These are phyloP conservation scores for Lactarius quietus DNA, from an alignment of 768 basidiomycete species.

Conservation along the genomic window DNA sequence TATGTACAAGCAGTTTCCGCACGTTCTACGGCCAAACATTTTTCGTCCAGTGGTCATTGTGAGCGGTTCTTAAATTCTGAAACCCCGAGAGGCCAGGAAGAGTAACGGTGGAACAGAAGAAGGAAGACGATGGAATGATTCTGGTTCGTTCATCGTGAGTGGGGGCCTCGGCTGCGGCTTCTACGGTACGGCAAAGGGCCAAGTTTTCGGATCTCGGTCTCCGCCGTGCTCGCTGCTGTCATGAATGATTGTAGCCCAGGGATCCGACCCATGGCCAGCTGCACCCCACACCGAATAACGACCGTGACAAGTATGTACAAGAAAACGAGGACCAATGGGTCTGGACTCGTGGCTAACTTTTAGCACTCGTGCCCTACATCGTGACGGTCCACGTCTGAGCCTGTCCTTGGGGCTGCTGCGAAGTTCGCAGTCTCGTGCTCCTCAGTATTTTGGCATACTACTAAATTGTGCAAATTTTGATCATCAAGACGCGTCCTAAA, in stretches of 20 bases:
- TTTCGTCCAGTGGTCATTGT: not conserved
- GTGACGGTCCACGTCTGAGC: not conserved
- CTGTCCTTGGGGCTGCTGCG: not conserved
- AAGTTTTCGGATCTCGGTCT: conserved; percentile 11
- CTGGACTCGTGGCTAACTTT: not conserved
- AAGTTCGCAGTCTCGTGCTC: not conserved
- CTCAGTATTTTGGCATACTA: not conserved
- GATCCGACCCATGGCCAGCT: no score
- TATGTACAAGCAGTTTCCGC: conserved; percentile 14
- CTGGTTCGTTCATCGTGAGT: not conserved
- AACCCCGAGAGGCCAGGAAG: conserved; percentile 13
- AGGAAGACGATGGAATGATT: not conserved
- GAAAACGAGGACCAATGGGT: not conserved
- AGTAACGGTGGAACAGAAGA: not conserved
- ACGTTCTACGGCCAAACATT: not conserved
- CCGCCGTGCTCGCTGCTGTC: not conserved
- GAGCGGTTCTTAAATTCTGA: conserved; percentile 16
- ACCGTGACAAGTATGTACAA: not conserved
- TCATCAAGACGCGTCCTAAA: conserved; percentile 2
- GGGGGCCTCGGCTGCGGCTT: not conserved
- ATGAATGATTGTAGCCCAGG: not conserved
- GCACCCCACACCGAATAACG: not conserved
- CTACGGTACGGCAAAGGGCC: not conserved
- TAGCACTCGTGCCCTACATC: not conserved
- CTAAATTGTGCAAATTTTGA: not conserved